These are phyloP conservation scores for Puya raimondii DNA, from an alignment of 176 grass and related monocot genomes.

Conservation along the genomic window DNA sequence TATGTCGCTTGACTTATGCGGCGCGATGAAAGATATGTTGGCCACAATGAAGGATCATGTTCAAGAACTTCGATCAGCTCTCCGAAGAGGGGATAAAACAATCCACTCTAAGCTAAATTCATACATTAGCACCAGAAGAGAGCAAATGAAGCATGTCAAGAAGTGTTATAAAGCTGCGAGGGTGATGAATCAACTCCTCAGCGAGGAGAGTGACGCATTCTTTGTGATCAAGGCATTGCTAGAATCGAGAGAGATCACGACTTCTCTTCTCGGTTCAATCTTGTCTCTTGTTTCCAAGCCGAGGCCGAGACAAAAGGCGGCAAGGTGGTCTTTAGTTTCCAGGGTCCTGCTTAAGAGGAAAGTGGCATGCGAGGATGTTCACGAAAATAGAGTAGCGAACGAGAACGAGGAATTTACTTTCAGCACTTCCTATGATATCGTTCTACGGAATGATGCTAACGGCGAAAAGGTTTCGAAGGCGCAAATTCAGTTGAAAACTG, in stretches of 20 bases:
- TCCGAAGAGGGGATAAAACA: background rate
- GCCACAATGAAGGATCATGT: background rate
- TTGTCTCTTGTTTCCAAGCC: background rate
- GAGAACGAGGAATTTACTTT: background rate
- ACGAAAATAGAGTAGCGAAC: background rate
- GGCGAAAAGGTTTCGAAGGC: background rate
- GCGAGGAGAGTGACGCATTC: background rate
- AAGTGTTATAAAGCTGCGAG: background rate
- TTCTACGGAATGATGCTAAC: background rate
- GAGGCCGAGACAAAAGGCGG: background rate
- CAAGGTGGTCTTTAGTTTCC: background rate
- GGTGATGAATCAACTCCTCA: background rate
- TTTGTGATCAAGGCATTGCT: background rate
- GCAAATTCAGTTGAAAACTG: background rate
- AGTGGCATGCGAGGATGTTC: background rate
- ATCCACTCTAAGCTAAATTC: background rate
- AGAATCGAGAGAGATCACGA: constrained; percentile 2
- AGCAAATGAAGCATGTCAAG: background rate
- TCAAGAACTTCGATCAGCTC: background rate
- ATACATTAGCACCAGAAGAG: background rate
- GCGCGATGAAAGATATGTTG: background rate
- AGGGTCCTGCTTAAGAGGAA: background rate
- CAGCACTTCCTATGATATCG: background rate
- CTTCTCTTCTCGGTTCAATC: constrained; percentile 1
- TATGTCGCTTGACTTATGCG: background rate